A percentile compares a stretch with the other conserved stretches of the same genome.
phyloP scores from a whole-genome alignment of 805 yeast genomes.

The Kodamaea jinghongensis region DNA sequence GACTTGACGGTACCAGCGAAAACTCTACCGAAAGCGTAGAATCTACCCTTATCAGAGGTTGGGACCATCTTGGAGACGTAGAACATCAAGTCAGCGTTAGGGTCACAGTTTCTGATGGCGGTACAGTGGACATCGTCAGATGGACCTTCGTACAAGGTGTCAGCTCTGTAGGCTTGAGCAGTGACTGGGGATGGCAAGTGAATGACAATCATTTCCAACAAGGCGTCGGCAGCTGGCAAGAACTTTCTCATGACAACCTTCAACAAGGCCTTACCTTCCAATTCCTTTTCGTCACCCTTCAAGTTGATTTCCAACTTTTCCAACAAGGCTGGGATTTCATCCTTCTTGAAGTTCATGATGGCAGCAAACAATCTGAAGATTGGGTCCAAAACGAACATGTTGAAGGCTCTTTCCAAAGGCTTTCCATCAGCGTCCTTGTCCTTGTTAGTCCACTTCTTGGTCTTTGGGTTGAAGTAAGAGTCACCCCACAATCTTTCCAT shows the following conservation, averaged over 20 bases:
- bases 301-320: slow-evolving; percentile 91
- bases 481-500: slow-evolving; percentile 99
- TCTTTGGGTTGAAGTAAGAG: slow-evolving; percentile 99
- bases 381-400: slow-evolving; percentile 98
- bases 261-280: slow-evolving; percentile 97
- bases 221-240: slow-evolving; percentile 99
- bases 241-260: slow-evolving; percentile 99
- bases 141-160: slow-evolving; percentile 99
- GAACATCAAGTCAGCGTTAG: slow-evolving; percentile 96
- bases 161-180: slow-evolving; percentile 99
- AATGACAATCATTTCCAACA: slow-evolving; percentile 96
- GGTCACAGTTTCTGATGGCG: slow-evolving; percentile 98
- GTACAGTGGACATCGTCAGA: slow-evolving; percentile 82
- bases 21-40: slow-evolving; percentile 99
- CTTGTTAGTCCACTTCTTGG: slow-evolving; percentile 98
- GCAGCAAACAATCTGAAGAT: slow-evolving; percentile 96
- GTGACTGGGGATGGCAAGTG: slow-evolving; percentile 99
- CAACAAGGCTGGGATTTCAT: slow-evolving; percentile 86
- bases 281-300: slow-evolving; percentile 96
- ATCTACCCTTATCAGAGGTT: slow-evolving; percentile 99
- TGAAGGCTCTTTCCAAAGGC: slow-evolving; percentile 97
- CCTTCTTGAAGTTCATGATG: slow-evolving; percentile 99
- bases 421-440: slow-evolving; percentile 95
- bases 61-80: slow-evolving; percentile 99
- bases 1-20: slow-evolving; percentile 99